A percentile compares a stretch with the other conserved stretches of the same genome.
Conservation (phyloP, 345 rosid species). For the Capsella bursapastoris region DNA sequence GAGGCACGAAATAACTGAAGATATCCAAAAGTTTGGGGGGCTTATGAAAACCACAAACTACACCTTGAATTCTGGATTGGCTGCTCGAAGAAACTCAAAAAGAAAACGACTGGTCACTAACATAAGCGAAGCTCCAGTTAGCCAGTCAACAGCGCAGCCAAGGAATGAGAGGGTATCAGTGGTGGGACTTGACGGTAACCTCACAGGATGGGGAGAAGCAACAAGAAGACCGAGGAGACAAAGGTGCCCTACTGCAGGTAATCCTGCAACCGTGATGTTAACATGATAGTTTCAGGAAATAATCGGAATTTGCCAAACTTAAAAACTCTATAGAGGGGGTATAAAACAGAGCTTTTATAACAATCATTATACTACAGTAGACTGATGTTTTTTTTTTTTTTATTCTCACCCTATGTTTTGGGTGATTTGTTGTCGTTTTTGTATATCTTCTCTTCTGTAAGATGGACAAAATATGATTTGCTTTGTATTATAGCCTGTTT, state of each 20-base stretch:
- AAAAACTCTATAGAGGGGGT: constrained; percentile 30
- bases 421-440: constrained; percentile 7
- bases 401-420: constrained; percentile 13
- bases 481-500: constrained; percentile 24
- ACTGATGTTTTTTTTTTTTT: constrained; percentile 21
- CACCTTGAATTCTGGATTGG: constrained; percentile 48
- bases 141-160: constrained; percentile 24
- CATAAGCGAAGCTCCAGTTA: constrained; percentile 36
- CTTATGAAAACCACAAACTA: constrained; percentile 71
- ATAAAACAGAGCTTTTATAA: constrained; percentile 25
- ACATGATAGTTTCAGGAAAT: constrained; percentile 32
- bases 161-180: constrained; percentile 28
- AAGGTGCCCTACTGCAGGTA: constrained; percentile 44
- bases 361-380: constrained; percentile 20
- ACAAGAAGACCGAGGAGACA: constrained; percentile 46
- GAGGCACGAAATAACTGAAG: constrained; percentile 87
- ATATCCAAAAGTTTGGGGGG: constrained; percentile 79
- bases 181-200: constrained; percentile 38
- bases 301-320: constrained; percentile 20
- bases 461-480: constrained; percentile 36
- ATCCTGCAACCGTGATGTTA: constrained; percentile 34
- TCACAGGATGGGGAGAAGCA: constrained; percentile 45
- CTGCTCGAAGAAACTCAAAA: constrained; percentile 36
- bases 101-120: constrained; percentile 35
- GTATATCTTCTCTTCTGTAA: constrained; percentile 33